Evolutionary conservation across 2,329 filamentous ascomycete species (phyloP).

Genomic region (Cephalotrichum gorgonifer): DNA sequence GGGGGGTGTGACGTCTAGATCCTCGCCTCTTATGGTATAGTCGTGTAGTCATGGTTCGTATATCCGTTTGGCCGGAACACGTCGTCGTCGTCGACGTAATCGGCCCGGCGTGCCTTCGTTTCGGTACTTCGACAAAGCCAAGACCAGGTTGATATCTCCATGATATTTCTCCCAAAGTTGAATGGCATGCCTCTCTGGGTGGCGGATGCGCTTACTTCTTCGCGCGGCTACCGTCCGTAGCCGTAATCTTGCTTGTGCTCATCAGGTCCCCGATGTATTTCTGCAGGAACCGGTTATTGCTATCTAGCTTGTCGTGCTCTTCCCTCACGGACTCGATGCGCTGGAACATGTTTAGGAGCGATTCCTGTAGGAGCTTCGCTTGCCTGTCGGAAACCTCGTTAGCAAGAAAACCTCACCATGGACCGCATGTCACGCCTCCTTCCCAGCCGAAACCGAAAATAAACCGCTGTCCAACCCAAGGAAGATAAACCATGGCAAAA

Average conservation of each 20-base stretch:
- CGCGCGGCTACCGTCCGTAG: constrained; percentile 33
- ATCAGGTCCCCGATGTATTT: constrained; percentile 97
- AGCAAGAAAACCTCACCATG: neutral
- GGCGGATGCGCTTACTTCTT: constrained; percentile 44
- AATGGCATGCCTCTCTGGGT: too few relatives aligned
- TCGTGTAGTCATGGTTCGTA: neutral
- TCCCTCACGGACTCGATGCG: constrained; percentile 89
- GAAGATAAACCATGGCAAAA: neutral
- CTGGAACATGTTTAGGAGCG: constrained; percentile 79
- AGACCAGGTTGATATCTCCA: too few relatives aligned
- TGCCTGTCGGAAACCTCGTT: constrained; percentile 47
- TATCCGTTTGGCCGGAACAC: neutral
- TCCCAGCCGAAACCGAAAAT: neutral
- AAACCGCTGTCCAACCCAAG: neutral
- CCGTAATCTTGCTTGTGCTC: constrained; percentile 68
- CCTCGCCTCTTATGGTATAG: neutral
- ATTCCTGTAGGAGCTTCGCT: constrained; percentile 80
- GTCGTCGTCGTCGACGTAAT: neutral
- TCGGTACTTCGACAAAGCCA: neutral
- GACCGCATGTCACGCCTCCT: neutral
- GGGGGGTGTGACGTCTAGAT: neutral
- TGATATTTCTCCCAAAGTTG: too few relatives aligned
- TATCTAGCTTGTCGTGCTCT: constrained; percentile 94
- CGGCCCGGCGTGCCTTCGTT: neutral
- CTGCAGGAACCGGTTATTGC: constrained; percentile 92